These are phyloP conservation scores for Deinandra increscens DNA, from an alignment of 129 eudicot genomes.

Conservation along the genomic window DNA sequence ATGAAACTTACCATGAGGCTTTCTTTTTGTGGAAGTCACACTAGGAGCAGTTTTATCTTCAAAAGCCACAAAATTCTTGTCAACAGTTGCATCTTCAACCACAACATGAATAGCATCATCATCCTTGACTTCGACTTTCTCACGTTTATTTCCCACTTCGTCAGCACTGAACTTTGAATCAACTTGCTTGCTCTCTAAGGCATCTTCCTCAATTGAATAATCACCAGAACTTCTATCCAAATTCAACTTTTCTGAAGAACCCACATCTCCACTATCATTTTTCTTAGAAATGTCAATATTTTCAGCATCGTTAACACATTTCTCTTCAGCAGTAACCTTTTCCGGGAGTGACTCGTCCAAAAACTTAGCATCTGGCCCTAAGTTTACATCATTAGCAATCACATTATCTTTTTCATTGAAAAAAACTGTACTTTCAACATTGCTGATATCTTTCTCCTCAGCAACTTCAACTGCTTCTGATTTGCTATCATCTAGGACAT, in stretches of 20 bases:
- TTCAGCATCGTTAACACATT: conserved; percentile 29
- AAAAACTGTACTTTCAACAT: conserved; percentile 32
- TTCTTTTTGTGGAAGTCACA: conserved; percentile 50
- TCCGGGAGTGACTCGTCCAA: conserved; percentile 38
- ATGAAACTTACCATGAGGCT: conserved; percentile 52
- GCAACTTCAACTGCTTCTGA: conserved; percentile 50
- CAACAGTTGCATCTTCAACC: conserved; percentile 39
- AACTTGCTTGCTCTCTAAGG: conserved; percentile 52
- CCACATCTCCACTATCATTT: conserved; percentile 53
- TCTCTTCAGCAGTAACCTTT: conserved; percentile 41
- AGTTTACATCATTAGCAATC: neutral
- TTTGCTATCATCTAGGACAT: conserved; percentile 37
- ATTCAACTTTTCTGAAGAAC: conserved; percentile 56
- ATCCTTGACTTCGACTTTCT: conserved; percentile 43
- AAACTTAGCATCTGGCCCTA: neutral
- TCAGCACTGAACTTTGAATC: conserved; percentile 44
- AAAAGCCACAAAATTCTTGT: conserved; percentile 14
- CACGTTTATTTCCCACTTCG: conserved; percentile 35
- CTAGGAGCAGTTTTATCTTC: conserved; percentile 36
- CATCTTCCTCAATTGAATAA: conserved; percentile 75
- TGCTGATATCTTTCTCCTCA: conserved; percentile 39
- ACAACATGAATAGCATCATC: conserved; percentile 38
- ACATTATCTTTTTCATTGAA: conserved; percentile 46
- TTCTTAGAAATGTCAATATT: conserved; percentile 40
- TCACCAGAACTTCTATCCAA: conserved; percentile 72